A percentile compares a stretch with the other conserved stretches of the same genome.
These are phyloP conservation scores for Boeremia lycopersici DNA, from an alignment of 2,329 filamentous ascomycete genomes.

Conservation along the genomic window DNA sequence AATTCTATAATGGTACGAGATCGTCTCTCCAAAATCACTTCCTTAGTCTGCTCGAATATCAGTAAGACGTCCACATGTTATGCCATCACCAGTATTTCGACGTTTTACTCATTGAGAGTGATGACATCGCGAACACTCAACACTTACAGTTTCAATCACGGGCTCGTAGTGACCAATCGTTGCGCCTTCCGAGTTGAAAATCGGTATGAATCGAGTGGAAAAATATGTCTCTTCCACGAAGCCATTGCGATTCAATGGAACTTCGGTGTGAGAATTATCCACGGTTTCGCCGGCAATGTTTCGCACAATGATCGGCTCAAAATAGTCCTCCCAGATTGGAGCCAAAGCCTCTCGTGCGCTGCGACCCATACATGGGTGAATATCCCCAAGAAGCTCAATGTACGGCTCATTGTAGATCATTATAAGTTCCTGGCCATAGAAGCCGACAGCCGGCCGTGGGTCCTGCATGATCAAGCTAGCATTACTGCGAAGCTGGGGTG, in stretches of 20 bases:
- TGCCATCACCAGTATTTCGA: background rate
- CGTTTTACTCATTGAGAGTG: background rate
- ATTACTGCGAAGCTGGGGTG: conserved; percentile 71
- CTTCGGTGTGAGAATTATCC: conserved; percentile 66
- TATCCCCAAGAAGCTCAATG: conserved; percentile 33
- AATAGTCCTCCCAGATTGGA: conserved; percentile 61
- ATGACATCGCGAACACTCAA: too few species aligned
- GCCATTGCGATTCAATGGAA: conserved; percentile 71
- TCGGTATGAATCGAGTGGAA: conserved; percentile 76
- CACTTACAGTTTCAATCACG: conserved; percentile 72
- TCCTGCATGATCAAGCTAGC: conserved; percentile 74
- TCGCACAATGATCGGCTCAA: conserved; percentile 30
- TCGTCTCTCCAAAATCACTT: conserved; percentile 18
- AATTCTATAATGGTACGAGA: conserved; percentile 25
- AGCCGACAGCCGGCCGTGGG: conserved; percentile 63
- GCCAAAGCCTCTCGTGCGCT: conserved; percentile 67
- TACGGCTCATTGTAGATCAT: conserved; percentile 50
- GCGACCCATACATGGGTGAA: conserved; percentile 65
- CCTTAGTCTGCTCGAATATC: conserved; percentile 17
- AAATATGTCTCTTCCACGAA: conserved; percentile 80
- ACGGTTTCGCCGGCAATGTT: conserved; percentile 32
- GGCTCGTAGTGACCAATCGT: conserved; percentile 78
- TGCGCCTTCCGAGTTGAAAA: conserved; percentile 71
- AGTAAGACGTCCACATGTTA: background rate
- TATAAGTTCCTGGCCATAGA: conserved; percentile 52